Evolutionary conservation across 192 early-diverging fungal species (phyloP).

Genomic region (Rhizoclosmatium sp.): DNA sequence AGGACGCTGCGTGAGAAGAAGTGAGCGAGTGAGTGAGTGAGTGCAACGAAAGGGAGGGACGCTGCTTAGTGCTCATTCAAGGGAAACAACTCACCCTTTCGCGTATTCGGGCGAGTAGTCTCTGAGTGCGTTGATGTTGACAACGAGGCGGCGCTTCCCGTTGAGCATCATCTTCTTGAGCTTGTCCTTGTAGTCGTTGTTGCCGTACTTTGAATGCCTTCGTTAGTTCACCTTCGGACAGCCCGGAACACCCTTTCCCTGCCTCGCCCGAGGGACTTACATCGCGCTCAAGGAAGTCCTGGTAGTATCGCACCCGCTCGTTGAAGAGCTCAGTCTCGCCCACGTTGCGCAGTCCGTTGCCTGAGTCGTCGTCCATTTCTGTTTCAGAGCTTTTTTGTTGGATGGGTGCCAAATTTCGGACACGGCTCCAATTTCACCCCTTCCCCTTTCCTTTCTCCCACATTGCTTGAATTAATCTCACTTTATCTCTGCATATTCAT

Average conservation of each 20-base stretch:
- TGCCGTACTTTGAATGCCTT: constrained; percentile 55
- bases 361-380: background rate
- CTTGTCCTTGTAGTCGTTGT: constrained; percentile 60
- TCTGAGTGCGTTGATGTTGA: constrained; percentile 91
- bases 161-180: constrained; percentile 56
- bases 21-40: background rate
- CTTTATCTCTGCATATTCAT: background rate
- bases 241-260: background rate
- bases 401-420: too few species aligned
- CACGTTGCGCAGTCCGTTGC: constrained; percentile 23
- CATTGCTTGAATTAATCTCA: background rate
- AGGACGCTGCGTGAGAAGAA: constrained; percentile 61
- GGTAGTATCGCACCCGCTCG: constrained; percentile 60
- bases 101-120: constrained; percentile 76
- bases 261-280: constrained; percentile 41
- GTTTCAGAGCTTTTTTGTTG: constrained; percentile 11
- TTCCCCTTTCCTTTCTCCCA: background rate
- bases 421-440: background rate
- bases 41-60: constrained; percentile 3
- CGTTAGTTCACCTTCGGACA: background rate
- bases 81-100: constrained; percentile 62
- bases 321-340: constrained; percentile 58
- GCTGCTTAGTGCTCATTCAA: background rate
- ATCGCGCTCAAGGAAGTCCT: constrained; percentile 60
- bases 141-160: constrained; percentile 72